A percentile compares a stretch with the other conserved stretches of the same genome.
Conservation (phyloP, 2,329 filamentous ascomycete genomes). For the Nigrospora oryzae region DNA sequence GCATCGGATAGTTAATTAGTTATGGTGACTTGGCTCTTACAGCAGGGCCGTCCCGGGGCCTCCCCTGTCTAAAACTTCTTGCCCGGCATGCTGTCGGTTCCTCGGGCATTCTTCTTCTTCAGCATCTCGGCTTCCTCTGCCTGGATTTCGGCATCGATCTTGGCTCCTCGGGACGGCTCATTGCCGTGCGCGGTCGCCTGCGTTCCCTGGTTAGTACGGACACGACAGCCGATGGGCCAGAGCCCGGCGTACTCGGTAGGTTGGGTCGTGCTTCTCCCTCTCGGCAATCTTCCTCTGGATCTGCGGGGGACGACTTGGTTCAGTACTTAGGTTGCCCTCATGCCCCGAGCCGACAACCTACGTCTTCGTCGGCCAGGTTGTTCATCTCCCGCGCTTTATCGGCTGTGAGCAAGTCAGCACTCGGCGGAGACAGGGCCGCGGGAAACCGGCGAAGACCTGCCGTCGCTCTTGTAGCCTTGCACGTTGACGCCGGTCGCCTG, state of each 20-base stretch:
- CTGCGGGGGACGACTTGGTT: conserved; percentile 4
- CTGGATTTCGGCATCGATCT: conserved; percentile 15
- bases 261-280: conserved; percentile 15
- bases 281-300: conserved; percentile 10
- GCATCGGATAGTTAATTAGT: too few species aligned
- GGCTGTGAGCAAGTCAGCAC: neutral
- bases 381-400: neutral
- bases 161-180: conserved; percentile 15
- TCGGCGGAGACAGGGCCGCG: neutral
- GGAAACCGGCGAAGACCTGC: neutral
- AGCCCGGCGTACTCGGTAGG: conserved; percentile 10
- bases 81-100: conserved; percentile 11
- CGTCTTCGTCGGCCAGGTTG: neutral
- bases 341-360: neutral
- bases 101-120: conserved; percentile 13
- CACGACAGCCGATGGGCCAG: neutral
- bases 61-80: conserved; percentile 6
- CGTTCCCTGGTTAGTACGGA: neutral
- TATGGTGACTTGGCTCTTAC: too few species aligned
- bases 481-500: neutral
- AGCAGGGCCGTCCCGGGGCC: too few species aligned
- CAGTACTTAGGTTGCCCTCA: neutral
- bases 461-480: neutral
- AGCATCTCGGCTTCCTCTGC: conserved; percentile 16
- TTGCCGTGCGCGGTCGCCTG: conserved; percentile 18